phyloP scores from a whole-genome alignment of 78 protist genomes.

The Planoprotostelium fungivorum region DNA sequence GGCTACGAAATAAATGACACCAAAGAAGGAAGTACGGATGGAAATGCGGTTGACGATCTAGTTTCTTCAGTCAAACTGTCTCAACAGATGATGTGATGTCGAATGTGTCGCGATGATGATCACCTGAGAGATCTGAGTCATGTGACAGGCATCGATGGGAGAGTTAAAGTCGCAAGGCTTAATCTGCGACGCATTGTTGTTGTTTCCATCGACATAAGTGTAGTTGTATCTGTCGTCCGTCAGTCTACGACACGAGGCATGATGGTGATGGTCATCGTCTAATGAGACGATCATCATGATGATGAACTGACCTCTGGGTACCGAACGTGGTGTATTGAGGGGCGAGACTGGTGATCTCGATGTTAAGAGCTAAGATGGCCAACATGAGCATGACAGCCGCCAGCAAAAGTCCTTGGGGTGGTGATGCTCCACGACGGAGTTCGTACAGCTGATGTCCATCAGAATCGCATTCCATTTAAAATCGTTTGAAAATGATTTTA shows the following conservation, averaged over 20 bases:
- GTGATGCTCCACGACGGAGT: conserved; percentile 15
- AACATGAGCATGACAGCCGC: conserved; percentile 46
- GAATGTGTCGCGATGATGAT: too few relatives aligned
- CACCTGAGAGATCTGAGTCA: conserved; percentile 46
- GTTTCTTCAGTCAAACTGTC: neutral
- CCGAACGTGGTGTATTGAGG: conserved; percentile 63
- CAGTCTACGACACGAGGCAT: too few relatives aligned
- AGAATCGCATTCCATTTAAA: neutral
- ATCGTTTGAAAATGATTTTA: neutral
- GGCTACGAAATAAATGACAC: conserved; percentile 50
- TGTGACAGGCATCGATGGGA: conserved; percentile 19
- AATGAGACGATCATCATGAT: conserved; percentile 6
- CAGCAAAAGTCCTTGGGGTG: conserved; percentile 62
- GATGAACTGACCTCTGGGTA: conserved; percentile 37
- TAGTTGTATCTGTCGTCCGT: too few relatives aligned
- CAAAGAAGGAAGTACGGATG: conserved; percentile 60
- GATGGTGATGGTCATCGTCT: neutral
- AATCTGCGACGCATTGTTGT: neutral
- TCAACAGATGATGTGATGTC: neutral
- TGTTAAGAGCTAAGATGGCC: conserved; percentile 24
- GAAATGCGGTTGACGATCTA: conserved; percentile 18
- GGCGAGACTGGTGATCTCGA: conserved; percentile 40
- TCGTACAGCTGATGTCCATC: conserved; percentile 31
- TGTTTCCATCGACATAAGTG: too few relatives aligned
- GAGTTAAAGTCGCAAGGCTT: conserved; percentile 26